Base-by-base conservation (phyloP, 2,329 filamentous ascomycete species). In the Ceratocystis albifundus region DNA sequence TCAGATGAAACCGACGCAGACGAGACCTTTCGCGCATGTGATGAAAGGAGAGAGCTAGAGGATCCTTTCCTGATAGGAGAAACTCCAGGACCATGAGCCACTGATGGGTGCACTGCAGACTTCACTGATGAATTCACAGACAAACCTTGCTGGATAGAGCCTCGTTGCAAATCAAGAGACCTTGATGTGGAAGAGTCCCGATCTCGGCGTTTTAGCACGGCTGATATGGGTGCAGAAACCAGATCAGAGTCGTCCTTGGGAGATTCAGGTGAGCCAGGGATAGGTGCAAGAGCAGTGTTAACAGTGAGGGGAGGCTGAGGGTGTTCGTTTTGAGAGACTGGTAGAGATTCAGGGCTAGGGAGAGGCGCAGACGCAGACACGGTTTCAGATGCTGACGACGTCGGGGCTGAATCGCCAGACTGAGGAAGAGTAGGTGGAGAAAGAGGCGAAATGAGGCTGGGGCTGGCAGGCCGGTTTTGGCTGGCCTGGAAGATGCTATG, bases 261-360 rank as follows among this genome's bases (percentile, higher is more conserved):
- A 22, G 66, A 68, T 30, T 65, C 64, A 22, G 66, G 66, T 15
- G 66, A 68, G 41, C 66, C 66, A 28, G 66, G 66, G 44, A 68
- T 68, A 2, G 66, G 57, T 8, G 48, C 63, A 25, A 68, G 64
- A n/a, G 61, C 22, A 6, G 61, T 63, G 20, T 53, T 57, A 30
- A 64, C 4, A 17, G 62, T 41, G 6, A 57, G n/a, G 3, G 30
- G 6, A n/a, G 28, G 6, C 44, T 63, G 61, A 30, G 44, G 44
- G 32, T 22, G 44, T 3, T 48, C 25, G 25, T 50, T 41, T 20
- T 12, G 36, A n/a, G 55, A 36, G 17, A n/a, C 10, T 20, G 28
- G 4, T 32, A n/a, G 55, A 10, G 17, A 15, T 41, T 41, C 36
- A 41, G 12, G 10, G 36, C 36, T 41, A 4, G 25, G 25, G 4